Conservation (phyloP, 1,284 basidiomycete genomes). For the Athelia sp. region DNA sequence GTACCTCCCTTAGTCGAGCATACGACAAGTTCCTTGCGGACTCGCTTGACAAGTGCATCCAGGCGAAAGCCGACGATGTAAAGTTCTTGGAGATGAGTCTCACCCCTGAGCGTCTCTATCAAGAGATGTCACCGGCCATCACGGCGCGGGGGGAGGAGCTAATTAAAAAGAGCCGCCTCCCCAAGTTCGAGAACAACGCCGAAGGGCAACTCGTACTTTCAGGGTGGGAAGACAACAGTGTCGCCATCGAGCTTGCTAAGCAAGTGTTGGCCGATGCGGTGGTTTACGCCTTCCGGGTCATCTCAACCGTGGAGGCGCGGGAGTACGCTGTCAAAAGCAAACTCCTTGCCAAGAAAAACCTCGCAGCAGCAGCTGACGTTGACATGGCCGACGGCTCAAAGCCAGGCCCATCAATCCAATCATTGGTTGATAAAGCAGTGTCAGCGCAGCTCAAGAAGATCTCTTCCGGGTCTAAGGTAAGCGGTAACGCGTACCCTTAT, state of each 20-base stretch:
- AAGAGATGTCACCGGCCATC: slow-evolving; percentile 1
- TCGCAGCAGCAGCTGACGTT: slow-evolving; percentile 7
- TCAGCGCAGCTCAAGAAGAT: slow-evolving; percentile 4
- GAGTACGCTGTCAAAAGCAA: not conserved
- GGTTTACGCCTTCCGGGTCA: not conserved
- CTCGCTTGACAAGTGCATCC: slow-evolving; percentile 1
- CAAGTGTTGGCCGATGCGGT: not conserved
- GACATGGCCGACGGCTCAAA: slow-evolving; percentile 14
- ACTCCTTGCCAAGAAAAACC: not conserved
- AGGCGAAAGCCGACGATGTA: slow-evolving; percentile 1
- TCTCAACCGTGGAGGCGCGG: not conserved
- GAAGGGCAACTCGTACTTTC: not conserved
- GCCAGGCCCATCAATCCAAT: slow-evolving; percentile 15
- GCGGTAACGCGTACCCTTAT: not conserved
- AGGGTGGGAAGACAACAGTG: not conserved
- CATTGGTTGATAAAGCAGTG: slow-evolving; percentile 14
- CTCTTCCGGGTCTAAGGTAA: not conserved
- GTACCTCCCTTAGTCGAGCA: not conserved
- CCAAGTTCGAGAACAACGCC: not conserved
- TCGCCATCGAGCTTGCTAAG: not conserved
- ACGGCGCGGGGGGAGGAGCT: not conserved
- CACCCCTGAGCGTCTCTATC: not conserved
- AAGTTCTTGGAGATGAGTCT: not conserved
- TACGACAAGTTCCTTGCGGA: not conserved
- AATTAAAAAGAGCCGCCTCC: not conserved